phyloP scores from a whole-genome alignment of 169 alveolate species.

The Theileria orientalis region DNA sequence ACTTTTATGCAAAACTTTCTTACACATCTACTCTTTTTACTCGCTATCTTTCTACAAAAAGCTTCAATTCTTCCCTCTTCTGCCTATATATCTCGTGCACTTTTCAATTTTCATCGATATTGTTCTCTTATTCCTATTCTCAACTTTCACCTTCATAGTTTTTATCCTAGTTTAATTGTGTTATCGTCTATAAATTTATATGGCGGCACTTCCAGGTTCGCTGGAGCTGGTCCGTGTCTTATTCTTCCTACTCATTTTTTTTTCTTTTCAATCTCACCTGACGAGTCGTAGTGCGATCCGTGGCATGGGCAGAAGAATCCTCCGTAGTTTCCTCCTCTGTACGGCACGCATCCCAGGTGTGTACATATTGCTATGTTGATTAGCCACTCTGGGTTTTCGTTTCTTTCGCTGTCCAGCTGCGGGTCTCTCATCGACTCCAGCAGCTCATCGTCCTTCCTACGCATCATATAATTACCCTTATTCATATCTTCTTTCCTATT shows the following conservation, averaged over 20 bases:
- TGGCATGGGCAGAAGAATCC: conserved; percentile 89
- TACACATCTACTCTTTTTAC: no score
- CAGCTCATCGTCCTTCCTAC: conserved; percentile 76
- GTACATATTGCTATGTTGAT: conserved; percentile 84
- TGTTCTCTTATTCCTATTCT: no score
- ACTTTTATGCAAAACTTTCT: no score
- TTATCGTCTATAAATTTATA: conserved; percentile 80
- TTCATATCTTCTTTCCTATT: neutral
- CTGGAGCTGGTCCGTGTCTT: conserved; percentile 86
- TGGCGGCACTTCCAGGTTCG: conserved; percentile 85
- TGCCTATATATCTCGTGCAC: no score
- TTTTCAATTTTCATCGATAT: no score
- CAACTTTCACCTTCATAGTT: no score
- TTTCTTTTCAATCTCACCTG: conserved; percentile 59
- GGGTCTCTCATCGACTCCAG: conserved; percentile 84
- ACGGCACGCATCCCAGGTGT: conserved; percentile 84
- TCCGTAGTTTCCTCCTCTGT: conserved; percentile 79
- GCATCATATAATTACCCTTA: neutral
- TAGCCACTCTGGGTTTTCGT: conserved; percentile 83
- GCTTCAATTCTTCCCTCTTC: no score
- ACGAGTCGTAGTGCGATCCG: conserved; percentile 84
- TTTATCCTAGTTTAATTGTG: conserved; percentile 79
- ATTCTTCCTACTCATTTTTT: conserved; percentile 68
- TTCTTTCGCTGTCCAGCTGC: conserved; percentile 79
- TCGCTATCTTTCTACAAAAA: no score